These are phyloP conservation scores for Amanita fuliginea DNA, from an alignment of 768 basidiomycete species.

Conservation along the genomic window DNA sequence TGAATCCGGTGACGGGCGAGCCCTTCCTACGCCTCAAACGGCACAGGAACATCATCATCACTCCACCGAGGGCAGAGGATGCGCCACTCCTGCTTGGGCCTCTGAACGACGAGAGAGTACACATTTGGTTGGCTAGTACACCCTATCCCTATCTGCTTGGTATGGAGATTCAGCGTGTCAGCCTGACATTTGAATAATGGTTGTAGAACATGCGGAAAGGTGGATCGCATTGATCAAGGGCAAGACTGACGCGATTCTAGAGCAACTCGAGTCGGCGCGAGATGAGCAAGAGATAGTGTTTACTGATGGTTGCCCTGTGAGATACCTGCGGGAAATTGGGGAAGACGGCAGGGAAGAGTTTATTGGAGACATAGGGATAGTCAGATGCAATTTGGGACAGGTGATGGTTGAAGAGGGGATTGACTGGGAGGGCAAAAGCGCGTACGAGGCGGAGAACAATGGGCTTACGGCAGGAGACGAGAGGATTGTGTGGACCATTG, in stretches of 20 bases:
- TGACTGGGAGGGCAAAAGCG: constrained; percentile 26
- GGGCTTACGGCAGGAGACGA: constrained; percentile 34
- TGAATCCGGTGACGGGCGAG: constrained; percentile 33
- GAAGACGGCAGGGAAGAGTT: constrained; percentile 41
- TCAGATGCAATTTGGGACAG: constrained; percentile 21
- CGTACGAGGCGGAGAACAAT: constrained; percentile 26
- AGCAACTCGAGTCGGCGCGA: constrained; percentile 17
- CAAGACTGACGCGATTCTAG: constrained; percentile 16
- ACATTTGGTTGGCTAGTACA: constrained; percentile 29
- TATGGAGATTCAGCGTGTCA: constrained; percentile 6
- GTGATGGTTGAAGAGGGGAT: constrained; percentile 15
- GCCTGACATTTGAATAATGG: background rate
- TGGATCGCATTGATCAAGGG: constrained; percentile 15
- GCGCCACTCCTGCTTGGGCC: constrained; percentile 20
- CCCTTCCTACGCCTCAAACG: constrained; percentile 40
- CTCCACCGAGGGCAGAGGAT: constrained; percentile 38
- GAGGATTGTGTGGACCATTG: constrained; percentile 28
- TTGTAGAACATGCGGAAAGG: constrained; percentile 17
- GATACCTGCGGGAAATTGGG: constrained; percentile 37
- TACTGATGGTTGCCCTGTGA: constrained; percentile 34
- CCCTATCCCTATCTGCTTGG: constrained; percentile 39
- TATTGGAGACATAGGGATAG: constrained; percentile 33
- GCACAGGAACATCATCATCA: constrained; percentile 43
- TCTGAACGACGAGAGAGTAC: constrained; percentile 36
- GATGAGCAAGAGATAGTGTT: constrained; percentile 14